phyloP scores from a whole-genome alignment of 139 green algal genomes.

The Tetradesmus obliquus region DNA sequence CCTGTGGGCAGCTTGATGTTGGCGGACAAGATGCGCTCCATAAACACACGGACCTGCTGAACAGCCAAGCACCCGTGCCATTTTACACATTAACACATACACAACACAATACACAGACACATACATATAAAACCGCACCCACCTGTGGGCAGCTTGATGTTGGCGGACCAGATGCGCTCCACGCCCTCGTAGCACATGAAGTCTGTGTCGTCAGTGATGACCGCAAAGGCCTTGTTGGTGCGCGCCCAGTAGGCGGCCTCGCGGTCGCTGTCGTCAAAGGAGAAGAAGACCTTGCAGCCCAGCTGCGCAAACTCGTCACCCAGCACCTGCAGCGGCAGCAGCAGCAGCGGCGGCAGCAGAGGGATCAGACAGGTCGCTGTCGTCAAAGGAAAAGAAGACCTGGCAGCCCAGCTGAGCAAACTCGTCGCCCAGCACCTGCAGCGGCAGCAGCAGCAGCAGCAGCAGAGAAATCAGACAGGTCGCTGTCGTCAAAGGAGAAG shows the following conservation, averaged over 20 bases:
- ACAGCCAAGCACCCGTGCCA: no score
- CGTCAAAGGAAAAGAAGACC: conserved; percentile 41
- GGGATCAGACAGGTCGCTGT: not conserved
- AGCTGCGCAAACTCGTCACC: conserved; percentile 23
- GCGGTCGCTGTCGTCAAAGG: conserved; percentile 34
- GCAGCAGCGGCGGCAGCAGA: not conserved
- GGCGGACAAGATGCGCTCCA: no score
- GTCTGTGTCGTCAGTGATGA: conserved; percentile 46
- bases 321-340: conserved; percentile 18
- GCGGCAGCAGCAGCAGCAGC: not conserved
- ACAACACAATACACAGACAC: no score
- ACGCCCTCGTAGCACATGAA: conserved; percentile 49
- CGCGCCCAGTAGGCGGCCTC: conserved; percentile 37
- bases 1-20: not conserved
- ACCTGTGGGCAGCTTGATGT: conserved; percentile 37
- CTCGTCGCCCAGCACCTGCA: conserved; percentile 26
- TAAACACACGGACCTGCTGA: no score
- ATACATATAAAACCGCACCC: no score
- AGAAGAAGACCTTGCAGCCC: conserved; percentile 43
- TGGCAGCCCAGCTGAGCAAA: conserved; percentile 30
- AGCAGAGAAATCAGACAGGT: not conserved
- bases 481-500: conserved; percentile 22
- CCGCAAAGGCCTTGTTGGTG: conserved; percentile 24
- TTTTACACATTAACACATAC: no score
- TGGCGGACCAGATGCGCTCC: conserved; percentile 30